A percentile compares a stretch with the other conserved stretches of the same genome.
phyloP scores from a whole-genome alignment of 2,329 filamentous ascomycete species.

The Hymenoscyphus linearis region DNA sequence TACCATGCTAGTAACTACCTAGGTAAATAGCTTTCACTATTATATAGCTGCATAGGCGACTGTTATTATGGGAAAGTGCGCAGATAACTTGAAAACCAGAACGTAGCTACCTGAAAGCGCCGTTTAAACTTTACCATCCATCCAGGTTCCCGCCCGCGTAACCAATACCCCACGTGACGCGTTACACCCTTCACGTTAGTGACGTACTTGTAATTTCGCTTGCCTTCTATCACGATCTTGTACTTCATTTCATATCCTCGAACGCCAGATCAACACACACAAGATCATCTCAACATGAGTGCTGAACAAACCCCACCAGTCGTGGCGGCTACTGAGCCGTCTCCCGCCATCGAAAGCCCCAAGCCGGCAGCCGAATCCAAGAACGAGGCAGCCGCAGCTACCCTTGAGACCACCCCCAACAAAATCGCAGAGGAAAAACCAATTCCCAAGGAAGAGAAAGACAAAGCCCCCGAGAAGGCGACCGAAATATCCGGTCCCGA shows the following conservation, averaged over 20 bases:
- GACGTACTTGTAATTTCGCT: neutral
- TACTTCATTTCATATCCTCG: constrained; percentile 1
- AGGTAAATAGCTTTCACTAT: too few species aligned
- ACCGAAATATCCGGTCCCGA: neutral
- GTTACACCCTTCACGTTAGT: neutral
- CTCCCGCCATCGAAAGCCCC: constrained; percentile 11
- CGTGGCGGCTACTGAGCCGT: constrained; percentile 12
- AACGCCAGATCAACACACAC: constrained; percentile 4
- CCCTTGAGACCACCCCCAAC: neutral
- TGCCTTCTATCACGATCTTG: neutral
- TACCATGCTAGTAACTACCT: too few species aligned
- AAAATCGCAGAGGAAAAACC: constrained; percentile 1
- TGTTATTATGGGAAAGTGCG: too few species aligned
- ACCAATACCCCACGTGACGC: neutral
- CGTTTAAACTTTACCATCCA: too few species aligned
- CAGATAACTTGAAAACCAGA: too few species aligned
- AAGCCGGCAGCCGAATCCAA: neutral
- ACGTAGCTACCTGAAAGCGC: too few species aligned
- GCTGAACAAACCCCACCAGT: constrained; percentile 19
- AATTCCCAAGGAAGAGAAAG: constrained; percentile 2
- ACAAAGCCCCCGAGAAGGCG: constrained; percentile 8
- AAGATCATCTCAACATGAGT: constrained; percentile 14
- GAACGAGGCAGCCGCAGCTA: neutral
- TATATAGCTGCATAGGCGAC: too few species aligned
- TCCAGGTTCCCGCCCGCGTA: too few species aligned